These are phyloP conservation scores for Aspergillus sp. DNA, from an alignment of 2,329 filamentous ascomycete species.

Conservation along the genomic window DNA sequence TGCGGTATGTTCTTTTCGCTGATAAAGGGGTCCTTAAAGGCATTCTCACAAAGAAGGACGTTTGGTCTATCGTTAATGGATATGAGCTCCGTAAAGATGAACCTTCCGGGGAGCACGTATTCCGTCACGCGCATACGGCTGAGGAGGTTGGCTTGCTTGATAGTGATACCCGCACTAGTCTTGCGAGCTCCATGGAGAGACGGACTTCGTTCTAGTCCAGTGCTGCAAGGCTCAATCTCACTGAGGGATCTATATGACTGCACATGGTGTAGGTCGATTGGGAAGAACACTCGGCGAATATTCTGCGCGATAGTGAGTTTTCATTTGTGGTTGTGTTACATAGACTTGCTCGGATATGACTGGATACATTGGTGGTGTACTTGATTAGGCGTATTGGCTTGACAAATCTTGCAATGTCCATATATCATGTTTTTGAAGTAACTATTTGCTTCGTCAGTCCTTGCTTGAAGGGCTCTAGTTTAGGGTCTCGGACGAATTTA, in stretches of 20 bases:
- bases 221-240: too few relatives aligned
- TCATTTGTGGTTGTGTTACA: background rate
- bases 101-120: slow-evolving; percentile 26
- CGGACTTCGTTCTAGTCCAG: slow-evolving; percentile 28
- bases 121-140: slow-evolving; percentile 24
- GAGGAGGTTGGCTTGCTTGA: slow-evolving; percentile 41
- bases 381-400: background rate
- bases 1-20: slow-evolving; percentile 85
- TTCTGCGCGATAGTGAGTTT: background rate
- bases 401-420: too few relatives aligned
- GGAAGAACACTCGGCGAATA: too few relatives aligned
- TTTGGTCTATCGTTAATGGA: slow-evolving; percentile 88
- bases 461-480: too few relatives aligned
- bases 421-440: too few relatives aligned
- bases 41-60: slow-evolving; percentile 93
- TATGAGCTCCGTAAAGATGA: slow-evolving; percentile 54
- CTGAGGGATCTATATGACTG: background rate
- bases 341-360: slow-evolving; percentile 1
- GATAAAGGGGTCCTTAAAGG: slow-evolving; percentile 81
- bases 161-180: slow-evolving; percentile 30
- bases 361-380: slow-evolving; percentile 3
- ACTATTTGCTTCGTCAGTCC: too few relatives aligned
- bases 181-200: slow-evolving; percentile 31
- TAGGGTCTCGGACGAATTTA: too few relatives aligned
- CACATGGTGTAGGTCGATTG: background rate